phyloP scores from a whole-genome alignment of 1,139 yeast genomes.

The Debaryomycetaceae sp. region DNA sequence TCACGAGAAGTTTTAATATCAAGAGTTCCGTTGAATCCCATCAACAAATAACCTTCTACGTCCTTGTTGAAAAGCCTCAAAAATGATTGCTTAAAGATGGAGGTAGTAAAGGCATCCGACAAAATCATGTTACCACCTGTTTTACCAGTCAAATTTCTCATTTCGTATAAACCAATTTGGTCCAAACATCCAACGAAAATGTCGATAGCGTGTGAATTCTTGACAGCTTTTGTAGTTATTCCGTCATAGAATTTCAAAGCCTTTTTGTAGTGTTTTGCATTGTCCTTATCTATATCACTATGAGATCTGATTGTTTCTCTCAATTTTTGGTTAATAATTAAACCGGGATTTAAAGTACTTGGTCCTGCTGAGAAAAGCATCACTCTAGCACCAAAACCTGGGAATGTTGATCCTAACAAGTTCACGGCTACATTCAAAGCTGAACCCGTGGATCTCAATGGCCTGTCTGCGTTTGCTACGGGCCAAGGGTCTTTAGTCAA shows the following conservation, averaged over 20 bases:
- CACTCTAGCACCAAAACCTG: constrained; percentile 87
- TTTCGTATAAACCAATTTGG: constrained; percentile 96
- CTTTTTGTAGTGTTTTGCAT: constrained; percentile 87
- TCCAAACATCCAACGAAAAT: constrained; percentile 97
- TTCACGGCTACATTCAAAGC: constrained; percentile 85
- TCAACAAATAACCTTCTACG: constrained; percentile 73
- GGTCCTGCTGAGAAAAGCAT: constrained; percentile 94
- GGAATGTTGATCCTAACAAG: constrained; percentile 79
- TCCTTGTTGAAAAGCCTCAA: constrained; percentile 84
- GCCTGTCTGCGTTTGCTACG: constrained; percentile 81
- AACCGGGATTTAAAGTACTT: constrained; percentile 92
- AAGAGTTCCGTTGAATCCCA: constrained; percentile 85
- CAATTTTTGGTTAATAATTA: constrained; percentile 86
- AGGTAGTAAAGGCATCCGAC: constrained; percentile 94
- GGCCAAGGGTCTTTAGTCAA: constrained; percentile 90
- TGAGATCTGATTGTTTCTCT: constrained; percentile 97
- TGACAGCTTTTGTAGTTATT: constrained; percentile 63
- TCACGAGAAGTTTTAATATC: constrained; percentile 89
- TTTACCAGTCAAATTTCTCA: constrained; percentile 82
- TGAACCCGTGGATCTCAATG: constrained; percentile 90
- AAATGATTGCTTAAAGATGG: constrained; percentile 92
- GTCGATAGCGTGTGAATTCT: constrained; percentile 85
- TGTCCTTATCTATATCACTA: constrained; percentile 77
- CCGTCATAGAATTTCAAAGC: constrained; percentile 84
- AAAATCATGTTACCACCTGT: constrained; percentile 93